These are phyloP conservation scores for Pichia sp. DNA, from an alignment of 1,139 yeast genomes.

Conservation along the genomic window DNA sequence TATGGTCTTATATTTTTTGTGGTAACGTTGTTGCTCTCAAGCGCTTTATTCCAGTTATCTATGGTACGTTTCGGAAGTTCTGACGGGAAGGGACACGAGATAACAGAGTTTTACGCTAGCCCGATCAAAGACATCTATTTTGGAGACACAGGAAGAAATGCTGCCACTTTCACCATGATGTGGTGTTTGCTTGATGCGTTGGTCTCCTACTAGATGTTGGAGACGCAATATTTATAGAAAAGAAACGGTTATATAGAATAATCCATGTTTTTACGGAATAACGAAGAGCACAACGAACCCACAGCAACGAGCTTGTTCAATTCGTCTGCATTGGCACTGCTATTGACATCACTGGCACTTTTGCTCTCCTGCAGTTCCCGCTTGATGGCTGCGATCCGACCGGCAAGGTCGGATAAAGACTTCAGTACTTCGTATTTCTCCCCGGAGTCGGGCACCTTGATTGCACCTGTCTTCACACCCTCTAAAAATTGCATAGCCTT, in stretches of 20 bases:
- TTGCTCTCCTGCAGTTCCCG: not conserved
- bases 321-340: not conserved
- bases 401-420: constrained; percentile 7
- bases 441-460: not conserved
- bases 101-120: constrained; percentile 40
- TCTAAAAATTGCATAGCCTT: constrained; percentile 11
- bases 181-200: constrained; percentile 82
- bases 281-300: constrained; percentile 10
- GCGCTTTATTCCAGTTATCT: constrained; percentile 39
- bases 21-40: constrained; percentile 43
- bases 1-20: constrained; percentile 60
- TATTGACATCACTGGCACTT: not conserved
- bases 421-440: constrained; percentile 3
- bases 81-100: constrained; percentile 9
- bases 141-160: constrained; percentile 52
- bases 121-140: constrained; percentile 57
- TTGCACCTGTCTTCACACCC: constrained; percentile 7
- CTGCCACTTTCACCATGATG: constrained; percentile 73
- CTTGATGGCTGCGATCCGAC: constrained; percentile 2
- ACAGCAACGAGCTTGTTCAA: constrained; percentile 7
- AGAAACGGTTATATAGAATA: not conserved
- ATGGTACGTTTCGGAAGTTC: constrained; percentile 38
- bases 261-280: constrained; percentile 11
- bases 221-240: not conserved
- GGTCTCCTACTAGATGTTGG: constrained; percentile 3